phyloP scores from a whole-genome alignment of 1,284 basidiomycete species.

The Tremellales sp. region DNA sequence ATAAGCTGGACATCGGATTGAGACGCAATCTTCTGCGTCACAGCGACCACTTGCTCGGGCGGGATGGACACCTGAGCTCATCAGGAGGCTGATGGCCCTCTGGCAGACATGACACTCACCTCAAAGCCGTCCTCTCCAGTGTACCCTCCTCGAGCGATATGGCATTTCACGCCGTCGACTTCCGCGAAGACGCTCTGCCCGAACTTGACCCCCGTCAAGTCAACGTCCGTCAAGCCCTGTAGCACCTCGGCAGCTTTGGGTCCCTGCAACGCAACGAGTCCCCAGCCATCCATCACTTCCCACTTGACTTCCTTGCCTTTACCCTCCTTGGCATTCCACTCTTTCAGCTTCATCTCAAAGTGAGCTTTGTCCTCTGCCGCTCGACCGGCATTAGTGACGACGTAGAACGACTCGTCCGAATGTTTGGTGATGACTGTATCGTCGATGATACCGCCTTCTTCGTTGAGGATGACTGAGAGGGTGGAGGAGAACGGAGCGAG shows the following conservation, averaged over 20 bases:
- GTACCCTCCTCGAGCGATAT: slow-evolving; percentile 94
- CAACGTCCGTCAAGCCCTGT: slow-evolving; percentile 66
- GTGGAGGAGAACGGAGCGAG: slow-evolving; percentile 69
- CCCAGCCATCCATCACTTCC: slow-evolving; percentile 78
- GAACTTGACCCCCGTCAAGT: slow-evolving; percentile 70
- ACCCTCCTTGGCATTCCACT: slow-evolving; percentile 64
- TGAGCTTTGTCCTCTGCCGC: slow-evolving; percentile 75
- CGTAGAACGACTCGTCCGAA: slow-evolving; percentile 75
- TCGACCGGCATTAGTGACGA: slow-evolving; percentile 94
- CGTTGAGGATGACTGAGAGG: slow-evolving; percentile 83
- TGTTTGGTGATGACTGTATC: slow-evolving; percentile 84
- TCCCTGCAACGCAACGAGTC: slow-evolving; percentile 86
- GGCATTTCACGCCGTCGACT: slow-evolving; percentile 65
- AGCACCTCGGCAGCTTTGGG: slow-evolving; percentile 77
- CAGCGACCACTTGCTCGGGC: slow-evolving; percentile 64
- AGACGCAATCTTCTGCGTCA: slow-evolving; percentile 63
- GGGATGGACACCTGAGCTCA: slow-evolving; percentile 78
- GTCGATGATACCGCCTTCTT: slow-evolving; percentile 89
- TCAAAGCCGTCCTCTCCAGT: slow-evolving; percentile 99
- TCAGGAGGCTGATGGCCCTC: neutral
- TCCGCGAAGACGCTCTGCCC: slow-evolving; percentile 72
- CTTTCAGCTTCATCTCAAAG: slow-evolving; percentile 63
- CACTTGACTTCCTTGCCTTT: slow-evolving; percentile 65
- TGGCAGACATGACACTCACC: slow-evolving; percentile 50
- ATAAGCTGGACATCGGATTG: slow-evolving; percentile 73